Evolutionary conservation across 345 rosid species (phyloP).

Genomic region (Brassica juncea): DNA sequence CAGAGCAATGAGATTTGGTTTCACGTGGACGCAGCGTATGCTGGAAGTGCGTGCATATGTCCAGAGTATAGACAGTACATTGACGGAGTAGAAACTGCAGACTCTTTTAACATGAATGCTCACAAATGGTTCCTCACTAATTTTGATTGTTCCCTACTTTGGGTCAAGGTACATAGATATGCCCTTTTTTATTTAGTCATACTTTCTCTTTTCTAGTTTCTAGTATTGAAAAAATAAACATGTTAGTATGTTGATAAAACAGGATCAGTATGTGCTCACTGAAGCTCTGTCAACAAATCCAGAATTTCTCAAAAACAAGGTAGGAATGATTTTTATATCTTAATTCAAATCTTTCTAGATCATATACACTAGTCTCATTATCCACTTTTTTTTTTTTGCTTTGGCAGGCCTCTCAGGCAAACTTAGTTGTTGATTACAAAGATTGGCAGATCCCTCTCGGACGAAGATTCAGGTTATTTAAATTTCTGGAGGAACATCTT

Average conservation of each 20-base stretch:
- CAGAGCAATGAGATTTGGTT: slow-evolving; percentile 79
- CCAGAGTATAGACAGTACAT: slow-evolving; percentile 76
- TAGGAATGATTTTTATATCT: slow-evolving; percentile 32
- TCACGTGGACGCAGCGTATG: slow-evolving; percentile 92
- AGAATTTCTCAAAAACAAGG: slow-evolving; percentile 84
- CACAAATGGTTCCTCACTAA: slow-evolving; percentile 93
- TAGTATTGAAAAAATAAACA: not conserved
- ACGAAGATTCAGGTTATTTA: slow-evolving; percentile 76
- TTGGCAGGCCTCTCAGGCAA: slow-evolving; percentile 73
- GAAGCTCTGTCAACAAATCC: slow-evolving; percentile 92
- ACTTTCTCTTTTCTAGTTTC: not conserved
- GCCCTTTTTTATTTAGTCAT: slow-evolving; percentile 4
- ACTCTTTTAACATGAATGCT: slow-evolving; percentile 92
- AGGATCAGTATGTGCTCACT: slow-evolving; percentile 74
- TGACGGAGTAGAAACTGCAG: slow-evolving; percentile 84
- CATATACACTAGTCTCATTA: not conserved
- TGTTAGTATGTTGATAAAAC: slow-evolving; percentile 24
- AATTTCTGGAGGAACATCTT: not conserved
- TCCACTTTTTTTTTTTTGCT: not conserved
- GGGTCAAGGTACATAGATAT: slow-evolving; percentile 72
- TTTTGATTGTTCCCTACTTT: slow-evolving; percentile 82
- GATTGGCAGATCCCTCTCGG: slow-evolving; percentile 99
- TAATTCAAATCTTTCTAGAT: not conserved
- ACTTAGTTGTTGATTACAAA: slow-evolving; percentile 88
- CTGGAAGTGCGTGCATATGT: slow-evolving; percentile 94